Evolutionary conservation across 257 asterid genomes (phyloP).

Genomic region (Primulina tabacum): DNA sequence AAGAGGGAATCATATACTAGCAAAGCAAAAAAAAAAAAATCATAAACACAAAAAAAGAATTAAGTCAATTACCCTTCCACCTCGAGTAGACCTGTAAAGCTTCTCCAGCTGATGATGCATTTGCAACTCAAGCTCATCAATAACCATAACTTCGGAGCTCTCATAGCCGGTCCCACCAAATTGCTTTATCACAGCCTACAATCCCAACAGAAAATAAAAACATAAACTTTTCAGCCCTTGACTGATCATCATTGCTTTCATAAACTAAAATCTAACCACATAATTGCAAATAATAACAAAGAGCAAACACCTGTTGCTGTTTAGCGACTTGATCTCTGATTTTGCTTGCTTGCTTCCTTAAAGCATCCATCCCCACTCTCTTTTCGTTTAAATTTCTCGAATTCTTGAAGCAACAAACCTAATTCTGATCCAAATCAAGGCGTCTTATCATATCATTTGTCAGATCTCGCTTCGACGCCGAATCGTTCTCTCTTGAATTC

Average conservation of each 20-base stretch:
- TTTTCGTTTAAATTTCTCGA: not conserved
- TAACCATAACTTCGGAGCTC: slow-evolving; percentile 74
- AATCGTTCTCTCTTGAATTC: not conserved
- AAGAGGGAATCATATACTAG: not conserved
- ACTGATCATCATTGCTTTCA: not conserved
- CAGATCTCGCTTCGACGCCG: not conserved
- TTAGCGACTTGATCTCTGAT: slow-evolving; percentile 94
- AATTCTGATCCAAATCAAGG: slow-evolving; percentile 8
- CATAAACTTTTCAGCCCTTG: not conserved
- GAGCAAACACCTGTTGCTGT: slow-evolving; percentile 73
- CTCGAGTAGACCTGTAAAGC: slow-evolving; percentile 82
- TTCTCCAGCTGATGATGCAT: slow-evolving; percentile 87
- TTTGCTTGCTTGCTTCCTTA: slow-evolving; percentile 90
- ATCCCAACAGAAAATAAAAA: slow-evolving; percentile 21
- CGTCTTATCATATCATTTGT: slow-evolving; percentile 8
- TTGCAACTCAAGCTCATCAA: slow-evolving; percentile 90
- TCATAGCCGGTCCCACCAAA: slow-evolving; percentile 89
- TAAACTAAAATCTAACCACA: slow-evolving; percentile 11
- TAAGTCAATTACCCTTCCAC: slow-evolving; percentile 66
- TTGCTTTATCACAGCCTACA: slow-evolving; percentile 93
- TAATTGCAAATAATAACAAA: not conserved
- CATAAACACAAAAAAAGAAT: not conserved
- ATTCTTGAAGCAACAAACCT: not conserved
- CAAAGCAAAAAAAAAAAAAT: not conserved
- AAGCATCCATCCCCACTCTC: slow-evolving; percentile 63